Evolutionary conservation across 805 yeast genomes (phyloP).

Genomic region (Komagataella populi): DNA sequence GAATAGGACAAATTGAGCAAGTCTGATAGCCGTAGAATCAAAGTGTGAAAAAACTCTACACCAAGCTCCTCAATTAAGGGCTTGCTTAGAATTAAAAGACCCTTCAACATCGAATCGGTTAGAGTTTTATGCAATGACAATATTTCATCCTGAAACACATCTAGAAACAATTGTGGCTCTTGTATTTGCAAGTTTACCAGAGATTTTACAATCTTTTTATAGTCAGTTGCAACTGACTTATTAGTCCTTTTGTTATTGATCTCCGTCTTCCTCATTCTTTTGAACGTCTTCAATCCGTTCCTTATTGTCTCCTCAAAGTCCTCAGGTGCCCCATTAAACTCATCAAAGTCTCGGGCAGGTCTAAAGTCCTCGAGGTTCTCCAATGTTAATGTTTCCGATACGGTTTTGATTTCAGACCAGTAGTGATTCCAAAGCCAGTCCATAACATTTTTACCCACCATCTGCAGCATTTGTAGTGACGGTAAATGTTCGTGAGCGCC

Average conservation of each 20-base stretch:
- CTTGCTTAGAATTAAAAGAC: not conserved
- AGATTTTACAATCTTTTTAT: conserved; percentile 7
- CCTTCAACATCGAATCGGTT: not conserved
- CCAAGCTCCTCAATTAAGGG: not conserved
- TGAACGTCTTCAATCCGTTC: conserved; percentile 28
- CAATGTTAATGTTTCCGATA: conserved; percentile 3
- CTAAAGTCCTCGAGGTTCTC: conserved; percentile 3
- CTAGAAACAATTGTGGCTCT: not conserved
- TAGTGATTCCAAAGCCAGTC: conserved; percentile 63
- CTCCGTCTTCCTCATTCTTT: conserved; percentile 34
- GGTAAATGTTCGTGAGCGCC: conserved; percentile 88
- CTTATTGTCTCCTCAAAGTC: conserved; percentile 11
- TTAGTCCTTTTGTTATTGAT: conserved; percentile 20
- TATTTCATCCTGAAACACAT: not conserved
- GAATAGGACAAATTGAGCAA: not conserved
- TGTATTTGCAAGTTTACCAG: not conserved
- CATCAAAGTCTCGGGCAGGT: conserved; percentile 1
- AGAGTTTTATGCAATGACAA: not conserved
- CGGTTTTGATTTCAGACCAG: conserved; percentile 38
- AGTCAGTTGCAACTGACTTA: conserved; percentile 26
- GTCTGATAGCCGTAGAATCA: not conserved
- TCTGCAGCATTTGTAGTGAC: conserved; percentile 49
- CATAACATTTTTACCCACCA: conserved; percentile 46
- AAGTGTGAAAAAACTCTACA: not conserved
- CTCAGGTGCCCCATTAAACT: not conserved